These are phyloP conservation scores for Fusarium kyushuense DNA, from an alignment of 2,329 filamentous ascomycete genomes.

Conservation along the genomic window DNA sequence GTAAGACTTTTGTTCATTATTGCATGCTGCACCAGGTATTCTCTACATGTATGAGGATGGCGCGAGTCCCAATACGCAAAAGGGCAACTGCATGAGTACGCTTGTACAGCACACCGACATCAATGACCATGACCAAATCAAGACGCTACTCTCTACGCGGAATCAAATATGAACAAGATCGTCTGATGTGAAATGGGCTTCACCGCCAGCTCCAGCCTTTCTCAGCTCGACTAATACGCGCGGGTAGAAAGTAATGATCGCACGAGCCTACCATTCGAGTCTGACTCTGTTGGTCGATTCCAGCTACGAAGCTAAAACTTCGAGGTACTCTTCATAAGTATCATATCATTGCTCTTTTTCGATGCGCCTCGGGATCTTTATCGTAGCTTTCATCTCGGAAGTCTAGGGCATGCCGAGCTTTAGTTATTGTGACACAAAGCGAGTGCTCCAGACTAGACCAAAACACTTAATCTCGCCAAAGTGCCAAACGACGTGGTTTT, in stretches of 20 bases:
- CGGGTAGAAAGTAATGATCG: slow-evolving; percentile 33
- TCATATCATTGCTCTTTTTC: slow-evolving; percentile 12
- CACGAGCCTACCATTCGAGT: background rate
- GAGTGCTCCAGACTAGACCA: background rate
- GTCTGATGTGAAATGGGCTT: slow-evolving; percentile 5
- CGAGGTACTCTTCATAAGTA: slow-evolving; percentile 1
- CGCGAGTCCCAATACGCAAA: slow-evolving; percentile 16
- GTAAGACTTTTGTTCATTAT: background rate
- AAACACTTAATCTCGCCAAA: slow-evolving; percentile 38
- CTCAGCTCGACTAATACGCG: slow-evolving; percentile 34
- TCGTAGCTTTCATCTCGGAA: slow-evolving; percentile 11
- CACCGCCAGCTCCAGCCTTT: slow-evolving; percentile 44
- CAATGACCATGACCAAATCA: slow-evolving; percentile 12
- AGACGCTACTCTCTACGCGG: slow-evolving; percentile 14
- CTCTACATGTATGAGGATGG: slow-evolving; percentile 12
- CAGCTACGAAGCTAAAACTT: background rate
- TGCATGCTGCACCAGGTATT: background rate
- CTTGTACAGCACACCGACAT: slow-evolving; percentile 40
- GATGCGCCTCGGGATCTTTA: background rate
- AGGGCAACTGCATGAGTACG: slow-evolving; percentile 25
- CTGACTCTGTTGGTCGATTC: background rate
- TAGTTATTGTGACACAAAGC: slow-evolving; percentile 6
- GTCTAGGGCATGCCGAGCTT: slow-evolving; percentile 38
- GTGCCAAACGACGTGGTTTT: slow-evolving; percentile 32
- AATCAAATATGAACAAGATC: slow-evolving; percentile 27